Evolutionary conservation across 2,329 filamentous ascomycete species (phyloP), one percentile per base, ranked within the genome.

Genomic region (Penicillium capsulatum): DNA sequence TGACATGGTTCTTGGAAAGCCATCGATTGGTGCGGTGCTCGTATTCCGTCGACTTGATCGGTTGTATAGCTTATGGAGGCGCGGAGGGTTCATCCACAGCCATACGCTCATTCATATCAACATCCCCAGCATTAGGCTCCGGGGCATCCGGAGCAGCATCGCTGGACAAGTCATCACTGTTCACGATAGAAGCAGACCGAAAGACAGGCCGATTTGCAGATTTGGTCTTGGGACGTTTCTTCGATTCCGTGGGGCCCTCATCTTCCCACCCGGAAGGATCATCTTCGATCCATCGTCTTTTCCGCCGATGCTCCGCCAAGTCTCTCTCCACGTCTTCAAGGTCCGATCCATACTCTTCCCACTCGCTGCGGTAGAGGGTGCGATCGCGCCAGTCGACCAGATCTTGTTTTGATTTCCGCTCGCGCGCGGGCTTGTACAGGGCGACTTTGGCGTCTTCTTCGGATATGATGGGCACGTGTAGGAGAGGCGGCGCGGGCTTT

Each of bases 361-460:
- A 79, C 20, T 71, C 65, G 13, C 68, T 63, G 31, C 63, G 66
- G 36, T 73, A 76, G 2, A 72, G 53, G 1, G 66, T 61, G 34
- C 59, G 62, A 17, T 64, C 63, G 35, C 72, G 67, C 76, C 76
- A 79, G 34, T 71, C 60, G n/a, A 61, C 51, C 7, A 66, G 38
- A 8, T 71, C 65, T 31, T 65, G 49, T 38, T 48, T 50, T 37
- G 49, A 49, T 54, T 60, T 65, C 50, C 58, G 64, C 43, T 60
- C 55, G 24, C 48, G 48, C 14, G 40, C 38, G 37, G 58, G 55
- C 36, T 48, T 55, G 19, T 44, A 38, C 8, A 33, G 17, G 6
- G 28, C 31, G 3, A 45, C 36, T 19, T 51, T 44, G 14, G 33
- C 38, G 35, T 51, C 52, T 46, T 47, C 32, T 31, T 58, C 42